Evolutionary conservation across 805 yeast genomes (phyloP).

Genomic region (Kodamaea kakaduensis): DNA sequence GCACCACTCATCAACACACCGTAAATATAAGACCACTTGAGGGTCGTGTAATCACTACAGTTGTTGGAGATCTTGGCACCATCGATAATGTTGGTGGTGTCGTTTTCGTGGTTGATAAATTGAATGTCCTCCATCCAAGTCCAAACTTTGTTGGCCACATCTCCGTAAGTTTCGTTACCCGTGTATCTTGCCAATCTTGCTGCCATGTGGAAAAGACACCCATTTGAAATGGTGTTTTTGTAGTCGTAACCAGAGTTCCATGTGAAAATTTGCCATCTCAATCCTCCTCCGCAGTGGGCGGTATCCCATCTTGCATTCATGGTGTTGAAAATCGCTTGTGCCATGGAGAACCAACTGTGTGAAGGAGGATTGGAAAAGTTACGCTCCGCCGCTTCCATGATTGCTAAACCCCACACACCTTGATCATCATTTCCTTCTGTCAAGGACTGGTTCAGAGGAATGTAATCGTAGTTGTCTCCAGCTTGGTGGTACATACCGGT

Average conservation of each 20-base stretch:
- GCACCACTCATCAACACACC: slow-evolving; percentile 65
- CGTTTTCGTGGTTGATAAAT: slow-evolving; percentile 11
- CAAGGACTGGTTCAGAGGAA: slow-evolving; percentile 45
- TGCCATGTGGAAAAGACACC: slow-evolving; percentile 80
- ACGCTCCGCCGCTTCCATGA: slow-evolving; percentile 45
- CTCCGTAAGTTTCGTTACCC: slow-evolving; percentile 65
- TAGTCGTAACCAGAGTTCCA: slow-evolving; percentile 95
- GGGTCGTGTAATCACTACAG: slow-evolving; percentile 47
- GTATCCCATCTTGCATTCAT: slow-evolving; percentile 89
- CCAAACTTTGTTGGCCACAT: slow-evolving; percentile 72
- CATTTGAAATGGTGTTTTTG: slow-evolving; percentile 89
- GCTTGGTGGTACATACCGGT: slow-evolving; percentile 43
- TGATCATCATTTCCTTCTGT: slow-evolving; percentile 51
- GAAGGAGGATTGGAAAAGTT: slow-evolving; percentile 48
- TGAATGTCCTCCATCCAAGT: slow-evolving; percentile 64
- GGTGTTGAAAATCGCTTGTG: slow-evolving; percentile 87
- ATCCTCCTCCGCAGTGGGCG: slow-evolving; percentile 74
- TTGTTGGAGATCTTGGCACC: slow-evolving; percentile 51
- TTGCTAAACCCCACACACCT: slow-evolving; percentile 49
- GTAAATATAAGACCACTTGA: slow-evolving; percentile 68
- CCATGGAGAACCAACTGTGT: slow-evolving; percentile 77
- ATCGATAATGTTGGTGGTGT: slow-evolving; percentile 40
- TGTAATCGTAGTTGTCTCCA: slow-evolving; percentile 38
- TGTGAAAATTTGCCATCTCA: slow-evolving; percentile 93
- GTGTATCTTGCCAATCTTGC: slow-evolving; percentile 86